phyloP scores from a whole-genome alignment of 345 rosid species.

The Gossypium anomalum region DNA sequence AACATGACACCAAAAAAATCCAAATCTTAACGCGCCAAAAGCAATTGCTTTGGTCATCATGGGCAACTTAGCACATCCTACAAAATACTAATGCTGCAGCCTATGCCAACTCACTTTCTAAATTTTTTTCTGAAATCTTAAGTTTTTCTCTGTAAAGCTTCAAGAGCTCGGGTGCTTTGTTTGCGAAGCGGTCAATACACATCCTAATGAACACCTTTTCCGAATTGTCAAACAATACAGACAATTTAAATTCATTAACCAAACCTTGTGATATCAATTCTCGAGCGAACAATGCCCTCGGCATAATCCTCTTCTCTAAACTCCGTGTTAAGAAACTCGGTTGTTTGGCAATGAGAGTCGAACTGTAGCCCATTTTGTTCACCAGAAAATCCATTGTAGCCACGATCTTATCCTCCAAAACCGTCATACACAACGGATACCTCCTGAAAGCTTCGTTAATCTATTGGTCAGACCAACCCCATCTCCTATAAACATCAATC shows the following conservation, averaged over 20 bases:
- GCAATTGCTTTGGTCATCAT: neutral
- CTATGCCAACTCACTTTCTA: neutral
- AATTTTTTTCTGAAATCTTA: neutral
- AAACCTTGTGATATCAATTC: conserved; percentile 8
- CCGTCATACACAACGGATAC: conserved; percentile 4
- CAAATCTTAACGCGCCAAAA: neutral
- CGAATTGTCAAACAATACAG: conserved; percentile 25
- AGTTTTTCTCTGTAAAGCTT: conserved; percentile 24
- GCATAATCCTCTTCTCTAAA: conserved; percentile 24
- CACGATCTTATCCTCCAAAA: conserved; percentile 20
- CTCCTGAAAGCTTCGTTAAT: conserved; percentile 3
- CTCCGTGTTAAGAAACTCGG: neutral
- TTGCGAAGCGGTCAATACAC: neutral
- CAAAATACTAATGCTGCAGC: neutral
- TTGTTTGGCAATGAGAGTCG: neutral
- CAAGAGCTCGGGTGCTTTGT: conserved; percentile 38
- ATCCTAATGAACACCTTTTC: conserved; percentile 18
- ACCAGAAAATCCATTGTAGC: conserved; percentile 21
- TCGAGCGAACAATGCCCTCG: conserved; percentile 16
- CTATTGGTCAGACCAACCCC: conserved; percentile 23
- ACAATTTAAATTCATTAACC: conserved; percentile 26
- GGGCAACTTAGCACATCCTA: neutral
- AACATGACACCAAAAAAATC: neutral
- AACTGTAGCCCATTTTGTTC: conserved; percentile 17
- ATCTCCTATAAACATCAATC: conserved; percentile 8